Conservation (phyloP, 352 stramenopile genomes). For the Phytopythium sindhum region DNA sequence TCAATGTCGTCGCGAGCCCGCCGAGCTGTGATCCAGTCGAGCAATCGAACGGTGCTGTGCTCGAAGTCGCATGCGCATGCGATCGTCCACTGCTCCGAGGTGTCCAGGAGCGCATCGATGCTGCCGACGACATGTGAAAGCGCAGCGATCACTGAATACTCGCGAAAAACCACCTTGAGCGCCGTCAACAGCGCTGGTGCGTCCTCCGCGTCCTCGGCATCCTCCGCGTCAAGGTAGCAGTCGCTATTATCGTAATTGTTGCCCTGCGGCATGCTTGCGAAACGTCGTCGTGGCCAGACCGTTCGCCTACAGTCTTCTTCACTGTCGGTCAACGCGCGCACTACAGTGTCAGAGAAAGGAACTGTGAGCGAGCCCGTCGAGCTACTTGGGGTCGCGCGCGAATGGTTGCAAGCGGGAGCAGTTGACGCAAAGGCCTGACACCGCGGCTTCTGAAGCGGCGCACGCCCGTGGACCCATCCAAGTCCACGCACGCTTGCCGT, state of each 20-base stretch:
- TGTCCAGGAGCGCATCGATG: constrained; percentile 23
- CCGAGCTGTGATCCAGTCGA: constrained; percentile 3
- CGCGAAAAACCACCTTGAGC: constrained; percentile 18
- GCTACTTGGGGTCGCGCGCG: constrained; percentile 3
- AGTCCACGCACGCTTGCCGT: not conserved
- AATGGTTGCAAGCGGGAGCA: not conserved
- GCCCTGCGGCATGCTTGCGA: not conserved
- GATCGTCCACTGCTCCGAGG: constrained; percentile 26
- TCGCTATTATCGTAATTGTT: not conserved
- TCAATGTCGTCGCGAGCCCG: constrained; percentile 16
- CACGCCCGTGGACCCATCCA: not conserved
- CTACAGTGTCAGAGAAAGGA: constrained; percentile 4
- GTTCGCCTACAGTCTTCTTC: not conserved
- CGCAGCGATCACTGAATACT: constrained; percentile 15
- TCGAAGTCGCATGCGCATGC: constrained; percentile 19
- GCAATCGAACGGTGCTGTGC: constrained; percentile 1
- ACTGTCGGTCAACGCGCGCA: not conserved
- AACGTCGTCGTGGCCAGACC: not conserved
- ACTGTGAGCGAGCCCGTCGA: not conserved
- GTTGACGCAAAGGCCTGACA: constrained; percentile 5
- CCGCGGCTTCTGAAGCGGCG: not conserved
- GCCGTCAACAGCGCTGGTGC: constrained; percentile 17
- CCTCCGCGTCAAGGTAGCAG: not conserved
- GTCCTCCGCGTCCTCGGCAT: constrained; percentile 9
- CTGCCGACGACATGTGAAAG: constrained; percentile 22